Evolutionary conservation across 2,329 filamentous ascomycete species (phyloP), one percentile per base, ranked within the genome.

Genomic region (Diplodia seriata): DNA sequence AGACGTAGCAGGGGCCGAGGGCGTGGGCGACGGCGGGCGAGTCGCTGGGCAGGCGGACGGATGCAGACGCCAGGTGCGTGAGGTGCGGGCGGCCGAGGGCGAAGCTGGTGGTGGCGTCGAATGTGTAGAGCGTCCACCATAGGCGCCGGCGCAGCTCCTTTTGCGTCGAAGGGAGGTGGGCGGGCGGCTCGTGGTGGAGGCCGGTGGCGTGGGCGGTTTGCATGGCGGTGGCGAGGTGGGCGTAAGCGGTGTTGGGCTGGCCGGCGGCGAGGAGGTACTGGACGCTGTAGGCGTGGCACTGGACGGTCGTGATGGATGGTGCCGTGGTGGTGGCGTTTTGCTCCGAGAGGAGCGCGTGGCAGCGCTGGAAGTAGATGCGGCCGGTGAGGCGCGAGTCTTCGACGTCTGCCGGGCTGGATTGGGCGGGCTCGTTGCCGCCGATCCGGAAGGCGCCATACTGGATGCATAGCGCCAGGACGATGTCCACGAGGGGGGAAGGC

Each of bases 381-480:
- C 83, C 83, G 0, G 82, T 81, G 49, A 82, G 0, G 82, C 75
- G 81, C 1, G 80, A 74, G 68, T 84, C 82, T 40, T 78, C 69
- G 8, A 71, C 59, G 47, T 69, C 70, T 8, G 29, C 3, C 18
- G 12, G 59, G 23, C 12, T 50, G 2, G 3, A 3, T 4, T 33
- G 57, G n/a, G 11, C 29, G 26, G 8, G 12, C 6, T 51, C 40
- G 23, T 61, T 31, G 14, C 40, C 14, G 6, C 1, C 4, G 38
- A 18, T 43, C 8, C 18, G 47, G 59, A 11, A 63, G 7, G 79
- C 73, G 18, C 80, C 80, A 49, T 82, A 81, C 72, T 86, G 84
- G 77, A 86, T 82, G 69, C 82, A 84, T 11, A 86, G 67, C 0
- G 85, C 85, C 18, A 86, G 72, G 40, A 86, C 74, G 29, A 86